Base-by-base conservation (phyloP, 495 filamentous ascomycete species). In the Neurospora tetraspora region DNA sequence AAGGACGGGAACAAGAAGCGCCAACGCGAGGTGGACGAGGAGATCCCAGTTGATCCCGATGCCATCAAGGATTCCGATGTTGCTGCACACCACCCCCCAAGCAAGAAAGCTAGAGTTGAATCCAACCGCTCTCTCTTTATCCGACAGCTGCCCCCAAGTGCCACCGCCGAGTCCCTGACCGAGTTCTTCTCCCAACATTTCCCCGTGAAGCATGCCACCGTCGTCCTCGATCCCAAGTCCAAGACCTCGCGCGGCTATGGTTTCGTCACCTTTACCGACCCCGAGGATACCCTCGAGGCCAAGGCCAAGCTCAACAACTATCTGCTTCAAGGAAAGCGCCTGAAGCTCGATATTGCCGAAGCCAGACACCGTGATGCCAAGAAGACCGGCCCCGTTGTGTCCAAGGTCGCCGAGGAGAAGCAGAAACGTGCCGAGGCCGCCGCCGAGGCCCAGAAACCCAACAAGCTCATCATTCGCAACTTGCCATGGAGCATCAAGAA, bases 251-350 rank as follows among this genome's bases (percentile, higher is more conserved):
- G 93, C 75, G 95, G 95, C 11, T 99, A 92, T 81, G 96, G 96
- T 69, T 99, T 99, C 82, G 94, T 98, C 68, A 97, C 96, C 14
- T 97, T 98, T 77, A 91, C 94, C 77, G 95, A 98, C 77, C 85
- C 91, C 69, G 94, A 97, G 73, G 96, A 99, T 82, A 94, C 96
- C 36, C 82, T 91, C 74, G 85, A 88, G 70, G 96, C 96, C 18
- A 84, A 90, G 78, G 86, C 91, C 74, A 90, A 94, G 79, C 88
- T 97, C 78, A 87, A 96, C 77, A 90, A 90, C 69, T 82, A 89
- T 61, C 83, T 86, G 27, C 87, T 97, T 40, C 86, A 92, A 42
- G 95, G 94, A 1, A 89, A 91, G 74, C 92, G 91, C 74, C 89
- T 99, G 77, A 89, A 87, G 71, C 86, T 98, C 61, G 95, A 98